Percentiles rank a stretch among this genome's conserved stretches.
phyloP scores from a whole-genome alignment of 108 stramenopile species.

The Schizochytrium sp. region DNA sequence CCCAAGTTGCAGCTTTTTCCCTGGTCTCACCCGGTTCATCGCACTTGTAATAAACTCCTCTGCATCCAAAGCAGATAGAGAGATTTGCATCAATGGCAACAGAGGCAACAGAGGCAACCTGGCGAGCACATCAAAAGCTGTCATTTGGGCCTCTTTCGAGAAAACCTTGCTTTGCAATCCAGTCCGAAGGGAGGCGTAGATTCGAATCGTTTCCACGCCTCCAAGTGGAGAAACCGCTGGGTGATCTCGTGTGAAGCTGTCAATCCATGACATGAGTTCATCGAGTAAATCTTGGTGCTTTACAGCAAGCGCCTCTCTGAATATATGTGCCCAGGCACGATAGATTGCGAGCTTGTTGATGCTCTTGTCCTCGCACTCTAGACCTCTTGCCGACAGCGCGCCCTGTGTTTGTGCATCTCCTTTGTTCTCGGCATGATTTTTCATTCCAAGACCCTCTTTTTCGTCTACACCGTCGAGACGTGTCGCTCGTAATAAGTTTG shows the following conservation, averaged over 20 bases:
- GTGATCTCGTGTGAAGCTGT: neutral
- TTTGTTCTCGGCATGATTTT: no score
- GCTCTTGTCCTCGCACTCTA: neutral
- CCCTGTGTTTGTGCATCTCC: neutral
- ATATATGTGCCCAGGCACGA: neutral
- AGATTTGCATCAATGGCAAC: neutral
- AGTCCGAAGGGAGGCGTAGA: neutral
- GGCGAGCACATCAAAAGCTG: neutral
- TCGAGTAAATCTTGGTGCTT: neutral
- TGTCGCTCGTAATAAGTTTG: no score
- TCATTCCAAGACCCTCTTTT: no score
- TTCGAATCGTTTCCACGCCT: neutral
- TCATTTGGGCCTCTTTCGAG: neutral
- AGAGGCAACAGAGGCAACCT: neutral
- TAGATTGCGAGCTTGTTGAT: neutral
- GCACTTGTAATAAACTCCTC: neutral
- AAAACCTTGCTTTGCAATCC: neutral
- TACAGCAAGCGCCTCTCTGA: neutral
- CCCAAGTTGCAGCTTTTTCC: neutral
- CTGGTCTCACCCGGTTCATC: neutral
- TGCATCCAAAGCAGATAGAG: neutral
- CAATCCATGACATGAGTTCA: neutral
- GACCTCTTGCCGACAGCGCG: neutral
- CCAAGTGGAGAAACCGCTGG: neutral
- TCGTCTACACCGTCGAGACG: no score